These are phyloP conservation scores for Aphanomyces euteiches DNA, from an alignment of 352 stramenopile species.

Conservation along the genomic window DNA sequence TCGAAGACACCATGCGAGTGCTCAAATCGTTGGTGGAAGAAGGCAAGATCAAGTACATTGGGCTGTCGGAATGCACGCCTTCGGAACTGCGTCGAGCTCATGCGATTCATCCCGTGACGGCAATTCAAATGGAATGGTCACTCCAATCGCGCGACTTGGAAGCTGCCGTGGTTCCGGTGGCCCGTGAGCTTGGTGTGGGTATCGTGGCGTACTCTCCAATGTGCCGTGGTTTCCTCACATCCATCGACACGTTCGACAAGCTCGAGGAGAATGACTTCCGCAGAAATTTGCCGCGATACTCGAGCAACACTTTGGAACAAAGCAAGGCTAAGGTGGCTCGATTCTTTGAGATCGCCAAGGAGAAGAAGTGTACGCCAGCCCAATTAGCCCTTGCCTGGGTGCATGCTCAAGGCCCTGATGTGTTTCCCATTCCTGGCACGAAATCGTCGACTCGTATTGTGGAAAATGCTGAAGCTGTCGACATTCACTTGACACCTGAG, in stretches of 20 bases:
- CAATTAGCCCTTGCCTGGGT: slow-evolving; percentile 38
- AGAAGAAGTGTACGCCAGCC: slow-evolving; percentile 33
- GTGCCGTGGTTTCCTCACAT: slow-evolving; percentile 28
- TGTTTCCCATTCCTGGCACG: slow-evolving; percentile 37
- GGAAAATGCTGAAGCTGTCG: slow-evolving; percentile 30
- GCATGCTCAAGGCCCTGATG: slow-evolving; percentile 32
- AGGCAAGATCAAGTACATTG: slow-evolving; percentile 36
- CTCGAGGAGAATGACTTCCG: slow-evolving; percentile 21
- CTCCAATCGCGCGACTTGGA: slow-evolving; percentile 30
- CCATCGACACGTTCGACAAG: slow-evolving; percentile 18
- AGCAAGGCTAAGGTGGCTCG: slow-evolving; percentile 18
- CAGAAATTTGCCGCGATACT: slow-evolving; percentile 1
- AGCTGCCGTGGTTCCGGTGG: slow-evolving; percentile 24
- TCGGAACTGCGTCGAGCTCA: slow-evolving; percentile 32
- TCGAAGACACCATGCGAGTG: slow-evolving; percentile 55
- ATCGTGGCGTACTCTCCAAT: slow-evolving; percentile 35
- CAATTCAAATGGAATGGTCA: slow-evolving; percentile 35
- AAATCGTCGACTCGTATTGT: slow-evolving; percentile 29
- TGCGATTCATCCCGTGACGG: slow-evolving; percentile 33
- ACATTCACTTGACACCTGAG: no score
- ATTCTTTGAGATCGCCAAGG: slow-evolving; percentile 28
- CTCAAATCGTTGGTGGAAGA: slow-evolving; percentile 32
- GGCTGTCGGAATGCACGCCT: slow-evolving; percentile 31
- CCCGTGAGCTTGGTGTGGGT: slow-evolving; percentile 31
- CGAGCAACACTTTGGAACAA: neutral